These are phyloP conservation scores for Aspergillus aculeatus DNA, from an alignment of 2,329 filamentous ascomycete genomes.

Conservation along the genomic window DNA sequence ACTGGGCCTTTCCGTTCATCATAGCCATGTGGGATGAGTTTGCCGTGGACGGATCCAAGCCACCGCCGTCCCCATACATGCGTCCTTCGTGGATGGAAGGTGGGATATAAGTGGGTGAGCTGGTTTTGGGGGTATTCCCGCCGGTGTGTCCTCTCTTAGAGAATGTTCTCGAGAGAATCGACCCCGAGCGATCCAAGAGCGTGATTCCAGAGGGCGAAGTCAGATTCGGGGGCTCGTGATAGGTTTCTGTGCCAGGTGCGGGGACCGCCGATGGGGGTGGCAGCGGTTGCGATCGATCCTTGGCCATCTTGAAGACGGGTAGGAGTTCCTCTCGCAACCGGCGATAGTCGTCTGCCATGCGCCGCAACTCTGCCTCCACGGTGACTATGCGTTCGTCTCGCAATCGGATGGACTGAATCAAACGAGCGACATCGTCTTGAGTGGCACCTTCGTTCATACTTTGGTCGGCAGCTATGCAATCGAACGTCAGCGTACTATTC, in stretches of 20 bases:
- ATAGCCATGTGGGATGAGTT: conserved; percentile 68
- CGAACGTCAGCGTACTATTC: conserved; percentile 19
- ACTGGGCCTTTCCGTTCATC: conserved; percentile 63
- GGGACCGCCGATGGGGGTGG: conserved; percentile 53
- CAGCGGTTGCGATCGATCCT: conserved; percentile 86
- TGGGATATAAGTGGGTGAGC: conserved; percentile 71
- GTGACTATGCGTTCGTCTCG: conserved; percentile 86
- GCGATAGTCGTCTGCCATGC: conserved; percentile 83
- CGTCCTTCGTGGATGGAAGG: conserved; percentile 64
- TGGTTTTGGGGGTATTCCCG: conserved; percentile 70
- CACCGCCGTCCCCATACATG: conserved; percentile 51
- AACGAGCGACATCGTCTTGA: conserved; percentile 85
- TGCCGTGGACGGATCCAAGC: conserved; percentile 67
- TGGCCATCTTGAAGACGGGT: conserved; percentile 83
- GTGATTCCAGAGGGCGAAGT: conserved; percentile 32
- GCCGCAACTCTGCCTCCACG: conserved; percentile 78
- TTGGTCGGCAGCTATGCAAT: conserved; percentile 73
- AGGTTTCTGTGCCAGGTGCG: conserved; percentile 21
- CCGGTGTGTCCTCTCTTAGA: conserved; percentile 71
- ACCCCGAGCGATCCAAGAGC: conserved; percentile 44
- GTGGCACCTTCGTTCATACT: conserved; percentile 85
- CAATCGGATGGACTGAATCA: conserved; percentile 84
- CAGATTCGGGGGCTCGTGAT: conserved; percentile 42
- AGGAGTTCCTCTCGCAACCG: conserved; percentile 87
- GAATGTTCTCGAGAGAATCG: conserved; percentile 67